Base-by-base conservation (phyloP, 2,329 filamentous ascomycete genomes). In the Fonsecaea nubica region DNA sequence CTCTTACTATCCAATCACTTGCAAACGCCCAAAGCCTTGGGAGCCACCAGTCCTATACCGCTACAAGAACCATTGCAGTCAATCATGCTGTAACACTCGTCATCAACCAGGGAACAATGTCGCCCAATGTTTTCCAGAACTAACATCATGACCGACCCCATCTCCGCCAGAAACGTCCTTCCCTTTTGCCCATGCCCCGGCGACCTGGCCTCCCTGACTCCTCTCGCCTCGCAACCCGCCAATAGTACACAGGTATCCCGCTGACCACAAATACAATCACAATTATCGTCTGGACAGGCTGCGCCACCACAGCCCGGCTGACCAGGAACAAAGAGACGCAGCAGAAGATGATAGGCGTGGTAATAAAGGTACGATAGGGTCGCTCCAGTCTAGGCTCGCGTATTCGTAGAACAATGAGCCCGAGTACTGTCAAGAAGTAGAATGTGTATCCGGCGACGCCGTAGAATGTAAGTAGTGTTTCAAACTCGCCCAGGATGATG, bases 401-500 rank as follows among this genome's bases (percentile, higher is more conserved):
- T 35, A 98, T 92, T 35, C 95, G 86, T 68, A 99, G 83, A 60
- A 99, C 87, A 69, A 99, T 97, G 57, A 99, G 84, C 0, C 95
- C 95, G 0, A 99, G 86, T 0, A 99, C 95, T 0, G 94, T 96
- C 63, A 96, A 82, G 78, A 99, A 99, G 81, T 99, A 99, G 77
- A 99, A 99, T 0, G 92, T 92, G 77, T 99, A 99, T 13, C 93
- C 93, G 0, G 95, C 95, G 12, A 99, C 95, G 64, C 95, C 95
- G 80, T 98, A 98, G 77, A 99, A 99, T 0, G 95, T 98, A 64
- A 98, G 86, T 1, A 99, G 86, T 0, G 94, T 97, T 60, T 88
- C 85, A 76, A 99, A 98, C 77, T 97, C 92, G 78, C 95, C 95
- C 4, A 96, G 88, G 1, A 91, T 75, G 68, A 97, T 89, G 80